Evolutionary conservation across 2,329 filamentous ascomycete genomes (phyloP), one percentile per base, ranked within the genome.

Genomic region (Clarireedia homoeocarpa): DNA sequence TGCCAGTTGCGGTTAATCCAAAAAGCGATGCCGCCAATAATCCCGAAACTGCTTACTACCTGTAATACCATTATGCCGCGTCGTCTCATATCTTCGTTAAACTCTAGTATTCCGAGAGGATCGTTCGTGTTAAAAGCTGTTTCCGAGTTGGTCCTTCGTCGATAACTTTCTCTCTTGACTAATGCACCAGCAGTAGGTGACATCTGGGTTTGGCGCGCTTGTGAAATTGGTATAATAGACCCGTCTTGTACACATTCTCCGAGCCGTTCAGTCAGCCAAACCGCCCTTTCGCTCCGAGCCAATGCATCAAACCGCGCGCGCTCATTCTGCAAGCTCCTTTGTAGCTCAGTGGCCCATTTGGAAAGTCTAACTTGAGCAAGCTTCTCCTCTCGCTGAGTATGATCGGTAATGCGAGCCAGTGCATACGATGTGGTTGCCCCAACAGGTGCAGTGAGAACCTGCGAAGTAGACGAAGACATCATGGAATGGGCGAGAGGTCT

Each of bases 301-400:
- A 88, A 72, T 6, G 78, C 74, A 59, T 87, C 83, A 59, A 85
- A 91, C 61, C 82, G 75, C 27, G 81, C 79, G n/a, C 84, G 80
- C 68, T 94, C 89, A 57, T 85, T 85, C 27, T 83, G 79, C 1
- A 94, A 74, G 65, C 86, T 89, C 55, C 83, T 81, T 67, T 95
- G 89, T 0, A 95, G 75, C 63, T 94, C 88, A 6, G 83, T 80
- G 0, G 90, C 89, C 90, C 90, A 95, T 66, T 86, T 88, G 1
- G 85, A 87, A 17, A 95, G 76, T 6, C 85, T 79, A n/a, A 92
- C 77, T 61, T 86, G 82, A 12, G 83, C 82, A 44, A 84, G 71
- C 6, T 74, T 75, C 62, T 86, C 82, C 65, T 86, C 81, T 17
- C 77, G 74, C 57, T 81, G 78, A 3, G 77, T 79, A 66, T 83